Conservation (phyloP, 768 basidiomycete species). For the Boletus pseudo-olivaceus region DNA sequence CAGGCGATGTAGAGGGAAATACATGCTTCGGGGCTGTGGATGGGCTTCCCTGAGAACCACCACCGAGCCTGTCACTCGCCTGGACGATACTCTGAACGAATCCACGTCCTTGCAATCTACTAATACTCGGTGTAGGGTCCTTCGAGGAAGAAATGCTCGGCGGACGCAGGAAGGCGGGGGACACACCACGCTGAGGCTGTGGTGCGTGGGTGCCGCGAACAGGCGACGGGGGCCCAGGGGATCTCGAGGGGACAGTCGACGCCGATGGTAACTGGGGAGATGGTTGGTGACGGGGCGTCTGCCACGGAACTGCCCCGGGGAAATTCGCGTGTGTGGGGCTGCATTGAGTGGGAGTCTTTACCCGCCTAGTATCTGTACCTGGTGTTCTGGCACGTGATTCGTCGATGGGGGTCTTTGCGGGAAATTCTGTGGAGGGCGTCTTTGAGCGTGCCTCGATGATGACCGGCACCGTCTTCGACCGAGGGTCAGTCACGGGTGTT, state of each 20-base stretch:
- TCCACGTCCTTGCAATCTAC: constrained; percentile 77
- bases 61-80: constrained; percentile 54
- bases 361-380: constrained; percentile 12
- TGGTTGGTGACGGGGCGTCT: constrained; percentile 25
- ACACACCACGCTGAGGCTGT: constrained; percentile 41
- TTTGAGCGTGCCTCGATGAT: constrained; percentile 16
- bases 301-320: constrained; percentile 18
- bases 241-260: constrained; percentile 24
- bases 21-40: constrained; percentile 21
- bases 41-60: constrained; percentile 32
- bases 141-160: constrained; percentile 45
- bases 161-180: constrained; percentile 56
- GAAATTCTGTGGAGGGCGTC: constrained; percentile 14
- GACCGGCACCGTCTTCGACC: constrained; percentile 9
- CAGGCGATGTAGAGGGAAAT: constrained; percentile 28
- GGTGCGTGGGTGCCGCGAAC: constrained; percentile 40
- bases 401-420: constrained; percentile 9
- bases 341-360: constrained; percentile 18
- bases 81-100: constrained; percentile 84
- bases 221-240: constrained; percentile 36
- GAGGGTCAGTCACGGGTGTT: constrained; percentile 18
- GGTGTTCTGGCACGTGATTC: constrained; percentile 24
- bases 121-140: constrained; percentile 79
- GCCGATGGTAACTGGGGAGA: constrained; percentile 32
- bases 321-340: constrained; percentile 16